Conservation (phyloP, 1,139 yeast species). For the Pichia norvegensis region DNA sequence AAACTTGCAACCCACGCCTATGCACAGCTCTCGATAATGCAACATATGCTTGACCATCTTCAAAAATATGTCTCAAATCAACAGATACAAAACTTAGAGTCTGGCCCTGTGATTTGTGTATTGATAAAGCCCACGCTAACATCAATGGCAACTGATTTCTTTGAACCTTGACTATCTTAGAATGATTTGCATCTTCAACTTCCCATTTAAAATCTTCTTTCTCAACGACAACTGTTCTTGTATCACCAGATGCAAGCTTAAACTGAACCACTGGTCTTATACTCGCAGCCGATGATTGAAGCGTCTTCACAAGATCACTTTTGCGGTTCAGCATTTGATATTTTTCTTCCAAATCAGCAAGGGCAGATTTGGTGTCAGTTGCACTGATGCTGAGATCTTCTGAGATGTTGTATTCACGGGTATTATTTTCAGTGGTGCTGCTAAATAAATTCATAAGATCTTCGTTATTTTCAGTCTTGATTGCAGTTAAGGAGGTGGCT, state of each 20-base stretch:
- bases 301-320: constrained; percentile 22
- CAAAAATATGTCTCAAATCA: constrained; percentile 70
- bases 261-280: constrained; percentile 73
- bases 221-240: constrained; percentile 63
- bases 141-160: constrained; percentile 75
- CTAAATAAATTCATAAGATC: not conserved
- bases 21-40: constrained; percentile 83
- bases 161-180: constrained; percentile 39
- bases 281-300: not conserved
- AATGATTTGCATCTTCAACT: constrained; percentile 45
- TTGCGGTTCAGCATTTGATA: constrained; percentile 31
- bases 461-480: not conserved
- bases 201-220: constrained; percentile 57
- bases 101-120: constrained; percentile 96
- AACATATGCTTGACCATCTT: constrained; percentile 92
- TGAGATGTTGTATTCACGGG: not conserved
- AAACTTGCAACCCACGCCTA: constrained; percentile 69
- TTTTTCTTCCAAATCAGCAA: constrained; percentile 24
- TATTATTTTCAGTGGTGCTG: constrained; percentile 1
- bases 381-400: not conserved
- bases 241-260: constrained; percentile 57
- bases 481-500: not conserved
- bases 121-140: constrained; percentile 91
- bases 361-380: not conserved
- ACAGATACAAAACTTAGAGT: constrained; percentile 77